Base-by-base conservation (phyloP, 1,139 yeast species). In the Sugiyamaella japonica region DNA sequence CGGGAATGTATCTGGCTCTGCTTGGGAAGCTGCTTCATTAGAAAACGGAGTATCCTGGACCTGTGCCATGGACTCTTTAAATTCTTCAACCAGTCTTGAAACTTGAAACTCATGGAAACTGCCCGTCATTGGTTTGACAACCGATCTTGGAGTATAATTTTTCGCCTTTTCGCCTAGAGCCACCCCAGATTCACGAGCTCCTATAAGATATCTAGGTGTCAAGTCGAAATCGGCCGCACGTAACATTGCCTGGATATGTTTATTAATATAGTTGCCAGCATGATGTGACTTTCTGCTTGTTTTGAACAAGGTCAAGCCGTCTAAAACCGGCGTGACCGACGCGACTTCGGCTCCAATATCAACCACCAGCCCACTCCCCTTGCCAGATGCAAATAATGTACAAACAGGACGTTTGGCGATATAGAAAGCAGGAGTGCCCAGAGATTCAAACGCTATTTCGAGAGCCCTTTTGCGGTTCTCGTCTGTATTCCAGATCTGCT, bases 311-410 rank as follows among this genome's bases (percentile, higher is more conserved):
- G 95, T 88, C 67, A 93, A 81, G 3, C 99, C 99, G 71, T 93
- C 99, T 52, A 91, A 82, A 2, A 93, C 95, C 0, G 99, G 98
- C 1, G 97, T 87, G 1, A 87, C 96, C 53, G 93, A 83, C 13
- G 85, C 78, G 1, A 86, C 75, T 62, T 87, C 91, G 65, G 90
- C 95, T 1, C 99, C 99, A 43, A 91, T 74, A 70, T 95, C 98
- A 41, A 95, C 96, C 34, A 95, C 95, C 52, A 93, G 75, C 66
- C 97, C 95, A 62, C 88, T 88, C 43, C 97, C 89, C 68, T 97
- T 81, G 3, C 98, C 98, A 63, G 89, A 87, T 20, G 96, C 95
- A 73, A 93, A 93, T 6, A 97, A 85, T 0, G 89, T 84, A 72
- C 97, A 89, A 0, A 96, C 89, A 15, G 98, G 95, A 2, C 85